These are phyloP conservation scores for Holtermannia corniformis DNA, from an alignment of 768 basidiomycete genomes.

Conservation along the genomic window DNA sequence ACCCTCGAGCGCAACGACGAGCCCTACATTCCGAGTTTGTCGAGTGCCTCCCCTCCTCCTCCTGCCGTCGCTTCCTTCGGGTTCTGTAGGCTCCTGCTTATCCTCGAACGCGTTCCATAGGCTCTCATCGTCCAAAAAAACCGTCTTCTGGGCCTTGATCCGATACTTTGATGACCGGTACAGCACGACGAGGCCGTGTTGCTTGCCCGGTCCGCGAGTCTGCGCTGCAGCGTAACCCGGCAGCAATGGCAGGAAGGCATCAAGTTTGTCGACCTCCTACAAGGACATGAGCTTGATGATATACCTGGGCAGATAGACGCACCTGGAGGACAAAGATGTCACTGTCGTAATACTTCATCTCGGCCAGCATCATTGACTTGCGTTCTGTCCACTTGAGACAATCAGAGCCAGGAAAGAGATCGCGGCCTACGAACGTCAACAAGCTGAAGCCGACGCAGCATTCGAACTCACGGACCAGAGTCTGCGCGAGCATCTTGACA, in stretches of 20 bases:
- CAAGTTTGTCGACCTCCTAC: slow-evolving; percentile 86
- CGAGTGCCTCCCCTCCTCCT: slow-evolving; percentile 29
- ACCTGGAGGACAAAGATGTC: slow-evolving; percentile 85
- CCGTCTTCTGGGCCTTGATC: slow-evolving; percentile 45
- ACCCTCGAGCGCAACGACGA: slow-evolving; percentile 57
- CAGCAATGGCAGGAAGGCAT: slow-evolving; percentile 60
- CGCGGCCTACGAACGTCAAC: slow-evolving; percentile 22
- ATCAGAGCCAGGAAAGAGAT: slow-evolving; percentile 45
- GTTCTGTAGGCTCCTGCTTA: slow-evolving; percentile 46
- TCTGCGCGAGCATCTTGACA: slow-evolving; percentile 39
- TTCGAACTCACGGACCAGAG: slow-evolving; percentile 29
- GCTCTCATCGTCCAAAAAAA: slow-evolving; percentile 60
- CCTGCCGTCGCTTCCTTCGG: slow-evolving; percentile 45
- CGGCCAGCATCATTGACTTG: slow-evolving; percentile 63
- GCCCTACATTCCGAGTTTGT: slow-evolving; percentile 57
- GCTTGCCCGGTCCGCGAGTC: slow-evolving; percentile 63
- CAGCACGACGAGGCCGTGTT: slow-evolving; percentile 76
- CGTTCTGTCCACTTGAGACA: slow-evolving; percentile 68
- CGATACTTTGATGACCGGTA: slow-evolving; percentile 53
- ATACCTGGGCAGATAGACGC: slow-evolving; percentile 15
- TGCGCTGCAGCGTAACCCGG: slow-evolving; percentile 57
- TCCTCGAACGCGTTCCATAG: slow-evolving; percentile 45
- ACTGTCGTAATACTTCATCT: slow-evolving; percentile 61
- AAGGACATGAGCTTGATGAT: slow-evolving; percentile 4
- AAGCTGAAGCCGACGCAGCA: neutral